phyloP scores from a whole-genome alignment of 257 asterid genomes.

The Perilla frutescens region DNA sequence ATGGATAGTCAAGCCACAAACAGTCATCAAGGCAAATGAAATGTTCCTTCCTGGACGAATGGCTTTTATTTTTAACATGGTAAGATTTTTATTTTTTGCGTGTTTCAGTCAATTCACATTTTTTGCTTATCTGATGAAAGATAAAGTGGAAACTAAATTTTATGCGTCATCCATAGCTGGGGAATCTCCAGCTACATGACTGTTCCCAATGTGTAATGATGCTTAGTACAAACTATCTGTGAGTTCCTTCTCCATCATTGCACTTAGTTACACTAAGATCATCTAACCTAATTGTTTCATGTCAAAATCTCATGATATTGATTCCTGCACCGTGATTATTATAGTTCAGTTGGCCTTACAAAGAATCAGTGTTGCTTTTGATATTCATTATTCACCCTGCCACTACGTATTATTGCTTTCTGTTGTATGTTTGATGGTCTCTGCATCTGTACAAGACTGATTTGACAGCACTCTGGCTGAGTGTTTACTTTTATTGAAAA shows the following conservation, averaged over 20 bases:
- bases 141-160: conserved; percentile 1
- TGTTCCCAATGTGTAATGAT: neutral
- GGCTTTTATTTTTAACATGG: conserved; percentile 93
- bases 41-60: conserved; percentile 99
- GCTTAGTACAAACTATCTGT: neutral
- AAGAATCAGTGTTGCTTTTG: neutral
- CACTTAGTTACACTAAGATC: conserved; percentile 13
- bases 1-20: conserved; percentile 95
- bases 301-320: conserved; percentile 12
- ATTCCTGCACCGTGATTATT: conserved; percentile 1
- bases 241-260: conserved; percentile 11
- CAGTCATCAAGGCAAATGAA: conserved; percentile 84
- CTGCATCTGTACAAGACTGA: conserved; percentile 1
- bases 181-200: conserved; percentile 6
- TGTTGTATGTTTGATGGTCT: conserved; percentile 13
- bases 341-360: conserved; percentile 9
- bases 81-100: conserved; percentile 36
- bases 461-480: conserved; percentile 18
- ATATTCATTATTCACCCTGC: neutral
- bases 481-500: neutral
- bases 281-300: conserved; percentile 18
- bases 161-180: neutral
- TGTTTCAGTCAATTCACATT: conserved; percentile 3
- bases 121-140: conserved; percentile 1
- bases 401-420: conserved; percentile 17